phyloP scores from a whole-genome alignment of 306 rosid genomes.

The Malus sylvestris region DNA sequence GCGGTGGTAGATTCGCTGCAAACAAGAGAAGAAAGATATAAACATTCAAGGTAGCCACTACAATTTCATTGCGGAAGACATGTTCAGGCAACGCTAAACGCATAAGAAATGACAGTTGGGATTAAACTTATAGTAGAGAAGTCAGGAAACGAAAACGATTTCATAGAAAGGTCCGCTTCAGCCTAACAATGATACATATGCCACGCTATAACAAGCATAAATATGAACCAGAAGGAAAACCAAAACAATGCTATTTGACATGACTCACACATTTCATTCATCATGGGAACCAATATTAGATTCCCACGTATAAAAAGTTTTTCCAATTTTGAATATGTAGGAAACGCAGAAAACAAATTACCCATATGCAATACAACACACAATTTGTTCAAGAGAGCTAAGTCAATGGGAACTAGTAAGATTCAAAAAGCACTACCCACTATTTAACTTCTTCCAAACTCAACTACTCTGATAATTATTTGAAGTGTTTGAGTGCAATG shows the following conservation, averaged over 20 bases:
- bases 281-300: background rate
- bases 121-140: background rate
- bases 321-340: background rate
- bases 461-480: too few species aligned
- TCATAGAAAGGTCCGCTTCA: background rate
- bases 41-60: background rate
- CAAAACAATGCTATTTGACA: background rate
- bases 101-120: too few species aligned
- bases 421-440: too few species aligned
- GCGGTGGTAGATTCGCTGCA: conserved; percentile 8
- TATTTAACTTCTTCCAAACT: too few species aligned
- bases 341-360: too few species aligned
- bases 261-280: background rate
- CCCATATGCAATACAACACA: too few species aligned
- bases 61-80: too few species aligned
- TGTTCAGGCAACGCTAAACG: too few species aligned
- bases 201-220: background rate
- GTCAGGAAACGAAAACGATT: background rate
- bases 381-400: too few species aligned
- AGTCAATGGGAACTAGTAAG: too few species aligned
- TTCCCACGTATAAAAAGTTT: background rate
- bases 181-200: background rate
- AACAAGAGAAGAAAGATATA: background rate
- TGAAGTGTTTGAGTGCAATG: too few species aligned
- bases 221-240: background rate